These are phyloP conservation scores for Pholiota conissans DNA, from an alignment of 768 basidiomycete genomes.

Conservation along the genomic window DNA sequence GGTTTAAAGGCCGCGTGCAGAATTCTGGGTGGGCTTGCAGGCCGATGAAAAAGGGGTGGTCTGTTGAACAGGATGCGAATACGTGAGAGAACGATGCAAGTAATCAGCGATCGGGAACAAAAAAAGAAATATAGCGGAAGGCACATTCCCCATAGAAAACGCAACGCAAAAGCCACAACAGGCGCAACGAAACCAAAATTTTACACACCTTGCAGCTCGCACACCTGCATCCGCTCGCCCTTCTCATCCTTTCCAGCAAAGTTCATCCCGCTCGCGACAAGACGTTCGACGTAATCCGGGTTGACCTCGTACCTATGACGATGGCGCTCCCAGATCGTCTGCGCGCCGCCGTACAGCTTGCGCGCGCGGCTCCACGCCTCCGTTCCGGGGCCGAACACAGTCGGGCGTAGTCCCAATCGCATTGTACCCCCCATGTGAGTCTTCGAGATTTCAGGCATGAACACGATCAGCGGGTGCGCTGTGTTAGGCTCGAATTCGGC, in stretches of 20 bases:
- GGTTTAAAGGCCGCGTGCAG: slow-evolving; percentile 96
- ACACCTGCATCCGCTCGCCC: slow-evolving; percentile 95
- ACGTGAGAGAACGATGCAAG: neutral
- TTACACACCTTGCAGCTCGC: slow-evolving; percentile 78
- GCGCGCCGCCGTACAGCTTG: slow-evolving; percentile 79
- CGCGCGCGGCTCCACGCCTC: slow-evolving; percentile 73
- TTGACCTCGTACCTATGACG: slow-evolving; percentile 96
- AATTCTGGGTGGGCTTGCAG: slow-evolving; percentile 98
- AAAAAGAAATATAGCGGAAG: too few species aligned
- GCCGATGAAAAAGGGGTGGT: slow-evolving; percentile 92
- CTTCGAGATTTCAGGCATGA: slow-evolving; percentile 98
- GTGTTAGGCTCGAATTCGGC: slow-evolving; percentile 71
- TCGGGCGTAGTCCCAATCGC: slow-evolving; percentile 97
- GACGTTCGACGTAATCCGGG: slow-evolving; percentile 75
- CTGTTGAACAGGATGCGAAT: slow-evolving; percentile 33
- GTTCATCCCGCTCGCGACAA: slow-evolving; percentile 62
- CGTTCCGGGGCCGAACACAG: slow-evolving; percentile 75
- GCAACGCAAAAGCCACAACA: too few species aligned
- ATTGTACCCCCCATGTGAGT: slow-evolving; percentile 99
- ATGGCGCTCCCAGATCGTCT: slow-evolving; percentile 93
- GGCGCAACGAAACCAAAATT: neutral
- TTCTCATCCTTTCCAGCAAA: slow-evolving; percentile 91
- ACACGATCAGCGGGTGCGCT: slow-evolving; percentile 78
- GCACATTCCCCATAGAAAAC: too few species aligned
- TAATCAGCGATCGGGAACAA: too few species aligned